Evolutionary conservation across 2,329 filamentous ascomycete species (phyloP), one percentile per base, ranked within the genome.

Genomic region (Tetracladium maxilliforme): DNA sequence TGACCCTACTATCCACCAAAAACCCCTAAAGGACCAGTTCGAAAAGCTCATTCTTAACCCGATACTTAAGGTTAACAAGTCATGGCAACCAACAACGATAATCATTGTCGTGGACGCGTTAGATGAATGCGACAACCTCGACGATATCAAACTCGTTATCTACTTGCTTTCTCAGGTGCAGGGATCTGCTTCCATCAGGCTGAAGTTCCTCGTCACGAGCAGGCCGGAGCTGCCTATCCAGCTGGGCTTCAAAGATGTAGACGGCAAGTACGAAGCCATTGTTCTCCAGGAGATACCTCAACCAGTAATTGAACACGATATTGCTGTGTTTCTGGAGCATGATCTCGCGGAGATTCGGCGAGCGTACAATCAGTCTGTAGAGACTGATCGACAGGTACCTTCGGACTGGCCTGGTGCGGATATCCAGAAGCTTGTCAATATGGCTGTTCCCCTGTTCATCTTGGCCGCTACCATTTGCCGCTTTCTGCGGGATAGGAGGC

Each of bases 201-300:
- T 55, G 7, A 43, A 39, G 23, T 26, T 53, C 3, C 54, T 61
- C 14, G 11, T 61, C 1, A 60, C 55, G 0, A 60, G 54, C 21
- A 40, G 56, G 8, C 56, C 55, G 0, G 49, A 60, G 13, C 26
- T 53, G 2, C 43, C 45, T 0, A 43, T 58, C 13, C 45, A 48
- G 0, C 34, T 51, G 8, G 45, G 49, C 0, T 58, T 62, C 19
- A 27, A 27, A 0, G 7, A 34, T 2, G 35, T 51, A 15, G 10
- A 18, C 7, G 22, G 21, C 11, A 7, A 27, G 17, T 29, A 38
- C 30, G 11, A 36, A 13, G 31, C 38, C 19, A 18, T 41, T 7
- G 16, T 24, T 6, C 34, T 61, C 4, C 50, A 60, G 11, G 33
- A 55, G 6, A 42, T 56, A 14, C 29, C 40, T 0, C 10, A 33